These are phyloP conservation scores for Yarrowia sp. DNA, from an alignment of 805 yeast genomes.

Conservation along the genomic window DNA sequence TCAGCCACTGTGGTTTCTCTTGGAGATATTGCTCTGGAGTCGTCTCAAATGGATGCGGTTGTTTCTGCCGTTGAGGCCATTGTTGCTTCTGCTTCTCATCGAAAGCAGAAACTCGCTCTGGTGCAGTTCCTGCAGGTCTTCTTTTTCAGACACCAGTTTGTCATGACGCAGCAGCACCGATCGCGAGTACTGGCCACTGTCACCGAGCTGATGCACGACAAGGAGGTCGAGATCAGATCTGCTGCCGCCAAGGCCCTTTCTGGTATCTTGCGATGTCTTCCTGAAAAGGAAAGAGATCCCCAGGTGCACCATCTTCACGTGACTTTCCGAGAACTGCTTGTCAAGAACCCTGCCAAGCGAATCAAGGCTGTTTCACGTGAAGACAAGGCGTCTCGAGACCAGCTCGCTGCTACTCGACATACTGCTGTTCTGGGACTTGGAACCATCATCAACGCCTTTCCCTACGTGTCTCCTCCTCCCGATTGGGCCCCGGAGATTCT, in stretches of 20 bases:
- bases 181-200: constrained; percentile 50
- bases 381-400: neutral
- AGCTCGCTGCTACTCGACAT: constrained; percentile 46
- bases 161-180: constrained; percentile 49
- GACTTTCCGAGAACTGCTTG: constrained; percentile 37
- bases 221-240: constrained; percentile 70
- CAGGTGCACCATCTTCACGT: constrained; percentile 44
- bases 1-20: constrained; percentile 46
- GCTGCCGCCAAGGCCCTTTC: constrained; percentile 71
- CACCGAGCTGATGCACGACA: constrained; percentile 52
- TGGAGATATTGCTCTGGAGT: constrained; percentile 48
- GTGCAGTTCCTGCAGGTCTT: constrained; percentile 69
- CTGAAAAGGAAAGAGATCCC: constrained; percentile 43
- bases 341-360: neutral
- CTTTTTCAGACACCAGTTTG: constrained; percentile 63
- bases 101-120: constrained; percentile 63
- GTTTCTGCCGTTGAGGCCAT: constrained; percentile 46
- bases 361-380: neutral
- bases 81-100: constrained; percentile 40
- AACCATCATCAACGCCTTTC: constrained; percentile 82
- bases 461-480: constrained; percentile 90
- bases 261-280: constrained; percentile 67
- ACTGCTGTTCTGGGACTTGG: constrained; percentile 89
- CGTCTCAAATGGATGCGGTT: constrained; percentile 43
- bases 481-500: constrained; percentile 77